Percentiles rank a stretch among this genome's conserved stretches.
phyloP scores from a whole-genome alignment of 2,329 filamentous ascomycete species.

The Penicillium crustosum region DNA sequence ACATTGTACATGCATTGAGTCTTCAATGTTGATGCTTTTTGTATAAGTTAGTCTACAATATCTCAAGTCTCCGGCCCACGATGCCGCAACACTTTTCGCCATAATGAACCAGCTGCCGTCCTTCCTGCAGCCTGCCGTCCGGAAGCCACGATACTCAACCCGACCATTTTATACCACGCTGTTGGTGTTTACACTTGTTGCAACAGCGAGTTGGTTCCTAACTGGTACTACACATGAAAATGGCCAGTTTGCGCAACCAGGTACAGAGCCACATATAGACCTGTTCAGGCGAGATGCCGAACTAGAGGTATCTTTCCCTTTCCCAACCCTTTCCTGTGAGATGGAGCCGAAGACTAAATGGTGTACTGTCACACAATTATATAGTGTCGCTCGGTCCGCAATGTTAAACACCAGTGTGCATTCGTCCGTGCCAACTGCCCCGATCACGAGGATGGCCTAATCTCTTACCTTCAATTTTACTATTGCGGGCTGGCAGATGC shows the following conservation, averaged over 20 bases:
- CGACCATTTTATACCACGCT: constrained; percentile 50
- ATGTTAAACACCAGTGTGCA: constrained; percentile 76
- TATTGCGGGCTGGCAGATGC: constrained; percentile 73
- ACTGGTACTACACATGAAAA: constrained; percentile 12
- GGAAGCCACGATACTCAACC: constrained; percentile 41
- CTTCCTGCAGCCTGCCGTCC: constrained; percentile 23
- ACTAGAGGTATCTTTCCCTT: constrained; percentile 29
- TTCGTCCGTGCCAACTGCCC: constrained; percentile 80
- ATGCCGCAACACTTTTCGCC: constrained; percentile 28
- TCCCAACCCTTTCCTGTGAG: constrained; percentile 1
- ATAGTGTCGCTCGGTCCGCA: constrained; percentile 77
- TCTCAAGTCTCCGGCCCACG: constrained; percentile 22
- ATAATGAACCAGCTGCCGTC: constrained; percentile 29
- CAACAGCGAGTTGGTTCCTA: constrained; percentile 31
- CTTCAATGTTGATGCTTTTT: background rate
- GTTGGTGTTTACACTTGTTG: constrained; percentile 38
- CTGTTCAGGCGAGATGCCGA: constrained; percentile 24
- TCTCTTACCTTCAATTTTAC: constrained; percentile 86
- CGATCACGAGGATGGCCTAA: constrained; percentile 84
- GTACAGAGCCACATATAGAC: constrained; percentile 8
- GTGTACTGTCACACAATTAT: constrained; percentile 14
- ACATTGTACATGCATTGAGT: constrained; percentile 1
- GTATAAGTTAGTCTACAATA: background rate
- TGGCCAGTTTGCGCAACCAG: background rate
- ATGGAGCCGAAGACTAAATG: constrained; percentile 16